Evolutionary conservation across 176 grass and related monocot genomes (phyloP), one percentile per base, ranked within the genome.

Genomic region (Cocos nucifera): DNA sequence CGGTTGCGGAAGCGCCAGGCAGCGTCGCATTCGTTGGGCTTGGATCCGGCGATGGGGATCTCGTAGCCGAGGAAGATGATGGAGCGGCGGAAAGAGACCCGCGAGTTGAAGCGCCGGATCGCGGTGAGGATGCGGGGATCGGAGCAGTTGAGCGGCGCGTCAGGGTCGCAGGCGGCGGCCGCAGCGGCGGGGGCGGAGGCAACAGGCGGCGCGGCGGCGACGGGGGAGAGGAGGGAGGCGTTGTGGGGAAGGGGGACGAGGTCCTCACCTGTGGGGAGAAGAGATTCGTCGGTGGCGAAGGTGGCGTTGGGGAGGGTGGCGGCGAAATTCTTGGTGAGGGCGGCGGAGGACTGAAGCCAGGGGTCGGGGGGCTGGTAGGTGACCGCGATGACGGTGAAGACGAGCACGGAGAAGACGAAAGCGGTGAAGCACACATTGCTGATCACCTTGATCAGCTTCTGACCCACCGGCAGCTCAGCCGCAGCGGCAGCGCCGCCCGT

Each of bases 331-430:
- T 61, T 60, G 62, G 87, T 96, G 80, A 96, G 71, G 27, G 92
- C 92, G 66, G 87, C 81, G 32, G 92, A 82, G 64, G 87, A 96
- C 72, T 89, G 81, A 50, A 96, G 58, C 86, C 92, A 96, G 57
- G 92, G 92, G 69, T 96, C 86, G 6, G 87, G 87, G 22, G 92
- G 92, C 61, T 96, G 92, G 83, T 96, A 90, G 78, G 87, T 91
- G 57, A 96, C 72, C 61, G 92, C 87, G 78, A 96, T 62, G 81
- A 96, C 78, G 51, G 92, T 96, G 65, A 96, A 78, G 58, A 82
- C 78, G 49, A 96, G 81, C 4, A 96, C 92, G 50, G 92, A 67
- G 54, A 96, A 64, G 16, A 96, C 92, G 83, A 96, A 96, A 69
- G 79, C 58, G 39, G 87, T 87, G 81, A 96, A 96, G 71, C 87